Base-by-base conservation (phyloP, 257 asterid genomes). In the Anisodus tanguticus region DNA sequence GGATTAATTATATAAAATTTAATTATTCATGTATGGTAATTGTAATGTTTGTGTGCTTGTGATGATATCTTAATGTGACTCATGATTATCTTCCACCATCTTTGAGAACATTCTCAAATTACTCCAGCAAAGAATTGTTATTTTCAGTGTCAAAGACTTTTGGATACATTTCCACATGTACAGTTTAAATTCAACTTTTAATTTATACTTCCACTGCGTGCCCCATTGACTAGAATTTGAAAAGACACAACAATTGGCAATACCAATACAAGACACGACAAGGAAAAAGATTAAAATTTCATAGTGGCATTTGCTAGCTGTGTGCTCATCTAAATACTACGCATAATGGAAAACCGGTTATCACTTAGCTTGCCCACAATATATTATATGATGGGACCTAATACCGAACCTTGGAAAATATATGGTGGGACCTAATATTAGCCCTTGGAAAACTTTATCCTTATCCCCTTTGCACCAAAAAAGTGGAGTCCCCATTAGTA, bases 391-490 rank as follows among this genome's bases (percentile, higher is more conserved):
- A 53, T 51, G 43, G 47, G 26, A 51, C 81, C 45, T 51, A 76
- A 26, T 76, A 15, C 11, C 5, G 5, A 74, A 47, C 22, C 12
- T 74, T 12, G 35, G 81, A 68, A 74, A 11, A 22, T 31, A 31
- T 31, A 31, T 74, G n/a, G 26, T 76, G 43, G 63, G 26, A 51
- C 81, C 45, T 51, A 76, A 26, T 76, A 15, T 11, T 6, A 10
- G 49, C 19, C 22, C 12, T 74, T 12, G 35, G 81, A 68, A 74
- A 11, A 22, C 81, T 74, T 22, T 49, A 74, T 74, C 22, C 81
- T 74, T 74, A 49, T 74, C 62, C 81, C 19, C 2, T 68, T 51
- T 74, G 81, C 81, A 74, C 62, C 62, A 19, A 74, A 45, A 74
- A 74, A 11, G 12, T 49, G 60, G 11, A 74, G 22, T 60, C 6